Evolutionary conservation across 2,329 filamentous ascomycete genomes (phyloP), one percentile per base, ranked within the genome.

Genomic region (Hypomyces rosellus): DNA sequence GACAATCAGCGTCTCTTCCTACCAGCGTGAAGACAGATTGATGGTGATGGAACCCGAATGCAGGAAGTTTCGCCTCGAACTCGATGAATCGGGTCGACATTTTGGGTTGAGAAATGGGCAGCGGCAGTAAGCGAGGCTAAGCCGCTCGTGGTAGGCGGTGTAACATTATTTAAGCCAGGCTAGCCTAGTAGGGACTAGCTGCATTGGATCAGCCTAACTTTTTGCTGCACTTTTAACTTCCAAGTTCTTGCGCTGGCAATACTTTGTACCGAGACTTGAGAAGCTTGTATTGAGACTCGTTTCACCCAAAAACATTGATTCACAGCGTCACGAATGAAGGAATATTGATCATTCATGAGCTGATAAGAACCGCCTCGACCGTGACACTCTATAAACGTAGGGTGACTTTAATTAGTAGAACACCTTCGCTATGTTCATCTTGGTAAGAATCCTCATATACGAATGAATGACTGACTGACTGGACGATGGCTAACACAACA

Each of bases 401-500:
- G 4, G 13, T 42, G 30, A 20, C 12, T 11, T 4, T 42, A 33
- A 11, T 22, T 34, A 33, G 34, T 16, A 33, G 40, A n/a, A 34
- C 4, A 11, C 7, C 13, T 5, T 20, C 14, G 46, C 22, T 5
- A 54, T 54, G 52, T 54, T 54, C 14, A 54, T 54, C 45, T 42
- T 54, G 4, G 52, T 54, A 54, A 7, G 44, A 34, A 30, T 30
- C 25, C 20, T 20, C 20, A 30, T 15, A 12, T 44, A 15, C 7
- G 22, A 15, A 30, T 44, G 22, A 15, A 30, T 44, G 13, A 25
- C 20, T 14, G 41, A 15, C 11, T 44, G 16, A 25, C n/a, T 13
- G 42, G 30, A 45, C 55, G 48, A 54, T 44, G 11, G 15, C 51
- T 57, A 42, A 55, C 37, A 45, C 5, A 34, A 2, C 9, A 51